These are phyloP conservation scores for Paecilomyces sp. DNA, from an alignment of 2,329 filamentous ascomycete genomes.

Conservation along the genomic window DNA sequence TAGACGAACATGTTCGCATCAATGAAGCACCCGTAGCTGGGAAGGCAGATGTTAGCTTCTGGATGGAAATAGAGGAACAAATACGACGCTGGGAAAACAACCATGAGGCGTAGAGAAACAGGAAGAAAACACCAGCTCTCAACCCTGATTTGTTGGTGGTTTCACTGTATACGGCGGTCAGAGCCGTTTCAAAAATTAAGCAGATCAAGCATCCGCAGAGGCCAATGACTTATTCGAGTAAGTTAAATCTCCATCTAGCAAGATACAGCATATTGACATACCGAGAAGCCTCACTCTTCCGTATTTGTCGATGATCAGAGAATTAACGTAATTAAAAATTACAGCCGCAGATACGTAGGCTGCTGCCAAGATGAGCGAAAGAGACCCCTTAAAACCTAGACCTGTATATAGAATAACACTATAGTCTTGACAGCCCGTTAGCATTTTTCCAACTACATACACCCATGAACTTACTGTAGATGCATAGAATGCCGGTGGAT, in stretches of 20 bases:
- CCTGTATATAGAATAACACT: conserved; percentile 1
- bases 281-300: neutral
- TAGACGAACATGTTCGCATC: conserved; percentile 3
- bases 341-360: conserved; percentile 1
- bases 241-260: too few relatives aligned
- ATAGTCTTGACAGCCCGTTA: neutral
- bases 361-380: conserved; percentile 1
- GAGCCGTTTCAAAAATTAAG: neutral
- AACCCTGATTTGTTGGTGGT: conserved; percentile 4
- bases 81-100: too few relatives aligned
- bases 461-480: neutral
- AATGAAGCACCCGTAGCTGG: neutral
- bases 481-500: neutral
- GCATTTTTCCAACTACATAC: too few relatives aligned
- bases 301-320: neutral
- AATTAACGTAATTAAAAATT: neutral
- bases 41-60: neutral
- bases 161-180: conserved; percentile 1
- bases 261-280: too few relatives aligned
- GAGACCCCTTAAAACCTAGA: neutral
- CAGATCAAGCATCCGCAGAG: too few relatives aligned
- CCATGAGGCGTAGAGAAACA: neutral
- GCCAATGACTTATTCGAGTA: too few relatives aligned
- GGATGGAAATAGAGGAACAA: too few relatives aligned
- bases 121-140: conserved; percentile 6